Percentiles rank a stretch among this genome's conserved stretches.
Evolutionary conservation across 2,329 filamentous ascomycete genomes (phyloP).

Genomic region (Cladorrhinum sp.): DNA sequence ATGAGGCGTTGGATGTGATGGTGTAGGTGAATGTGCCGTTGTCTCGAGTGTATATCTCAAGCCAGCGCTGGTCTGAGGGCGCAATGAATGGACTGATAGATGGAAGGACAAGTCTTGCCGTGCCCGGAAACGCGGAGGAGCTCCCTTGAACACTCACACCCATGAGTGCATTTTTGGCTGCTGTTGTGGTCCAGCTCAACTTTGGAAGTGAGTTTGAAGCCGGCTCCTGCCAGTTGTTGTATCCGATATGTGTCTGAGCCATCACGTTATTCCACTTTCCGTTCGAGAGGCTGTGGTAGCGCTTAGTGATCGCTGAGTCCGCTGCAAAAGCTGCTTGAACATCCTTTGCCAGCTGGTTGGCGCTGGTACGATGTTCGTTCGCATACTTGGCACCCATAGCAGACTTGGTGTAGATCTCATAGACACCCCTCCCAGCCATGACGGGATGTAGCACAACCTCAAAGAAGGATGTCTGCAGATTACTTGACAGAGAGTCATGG

Average conservation of each 20-base stretch:
- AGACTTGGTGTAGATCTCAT: conserved; percentile 47
- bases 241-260: conserved; percentile 48
- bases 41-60: conserved; percentile 47
- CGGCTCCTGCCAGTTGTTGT: conserved; percentile 50
- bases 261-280: conserved; percentile 43
- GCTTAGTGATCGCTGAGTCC: conserved; percentile 41
- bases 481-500: conserved; percentile 41
- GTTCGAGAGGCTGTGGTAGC: conserved; percentile 42
- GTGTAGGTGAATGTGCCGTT: conserved; percentile 39
- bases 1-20: conserved; percentile 37
- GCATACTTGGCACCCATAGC: conserved; percentile 46
- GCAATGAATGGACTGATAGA: conserved; percentile 31
- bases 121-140: conserved; percentile 50
- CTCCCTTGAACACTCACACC: conserved; percentile 48
- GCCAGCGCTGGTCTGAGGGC: conserved; percentile 37
- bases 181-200: conserved; percentile 43
- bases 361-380: conserved; percentile 43
- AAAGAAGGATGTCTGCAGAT: conserved; percentile 50
- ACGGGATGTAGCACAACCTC: conserved; percentile 56
- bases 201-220: conserved; percentile 48
- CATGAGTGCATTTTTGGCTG: conserved; percentile 42
- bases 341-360: conserved; percentile 42
- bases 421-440: conserved; percentile 50
- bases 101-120: conserved; percentile 21
- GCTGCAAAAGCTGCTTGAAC: conserved; percentile 42